phyloP scores from a whole-genome alignment of 2,329 filamentous ascomycete species.

The Cladosporium colombiae region DNA sequence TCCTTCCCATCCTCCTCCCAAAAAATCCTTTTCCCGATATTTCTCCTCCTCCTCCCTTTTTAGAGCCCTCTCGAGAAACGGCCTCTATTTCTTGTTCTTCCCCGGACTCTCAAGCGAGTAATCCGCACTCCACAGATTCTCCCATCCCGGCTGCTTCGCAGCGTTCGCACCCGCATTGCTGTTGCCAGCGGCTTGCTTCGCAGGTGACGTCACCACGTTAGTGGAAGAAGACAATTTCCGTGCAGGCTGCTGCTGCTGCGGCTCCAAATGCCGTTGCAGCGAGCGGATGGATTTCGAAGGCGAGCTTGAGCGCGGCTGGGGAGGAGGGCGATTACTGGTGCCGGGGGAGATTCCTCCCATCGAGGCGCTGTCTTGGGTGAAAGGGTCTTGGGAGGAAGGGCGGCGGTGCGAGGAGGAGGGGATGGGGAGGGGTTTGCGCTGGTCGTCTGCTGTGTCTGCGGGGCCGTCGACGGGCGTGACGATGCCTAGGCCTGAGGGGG shows the following conservation, averaged over 20 bases:
- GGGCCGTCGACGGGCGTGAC: background rate
- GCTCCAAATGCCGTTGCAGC: slow-evolving; percentile 34
- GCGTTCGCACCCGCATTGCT: background rate
- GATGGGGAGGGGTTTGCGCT: background rate
- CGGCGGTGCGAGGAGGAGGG: background rate
- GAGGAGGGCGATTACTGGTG: background rate
- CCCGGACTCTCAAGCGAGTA: slow-evolving; percentile 37
- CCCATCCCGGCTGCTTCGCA: slow-evolving; percentile 26
- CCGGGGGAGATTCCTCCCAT: background rate
- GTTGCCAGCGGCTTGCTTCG: background rate
- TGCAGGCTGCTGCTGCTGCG: slow-evolving; percentile 11
- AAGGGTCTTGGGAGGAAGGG: background rate
- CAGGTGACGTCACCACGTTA: background rate
- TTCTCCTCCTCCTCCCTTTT: too few species aligned
- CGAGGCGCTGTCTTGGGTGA: background rate
- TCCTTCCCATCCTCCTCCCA: too few species aligned
- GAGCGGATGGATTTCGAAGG: slow-evolving; percentile 36
- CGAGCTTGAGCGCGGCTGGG: slow-evolving; percentile 28
- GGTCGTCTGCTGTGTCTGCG: background rate
- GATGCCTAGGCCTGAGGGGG: slow-evolving; percentile 15
- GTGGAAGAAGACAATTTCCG: background rate
- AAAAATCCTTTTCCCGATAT: too few species aligned
- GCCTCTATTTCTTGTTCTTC: slow-evolving; percentile 19
- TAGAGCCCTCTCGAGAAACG: too few species aligned
- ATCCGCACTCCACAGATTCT: slow-evolving; percentile 36